Conservation (phyloP, 2,329 filamentous ascomycete genomes). For the Fusarium sp. region DNA sequence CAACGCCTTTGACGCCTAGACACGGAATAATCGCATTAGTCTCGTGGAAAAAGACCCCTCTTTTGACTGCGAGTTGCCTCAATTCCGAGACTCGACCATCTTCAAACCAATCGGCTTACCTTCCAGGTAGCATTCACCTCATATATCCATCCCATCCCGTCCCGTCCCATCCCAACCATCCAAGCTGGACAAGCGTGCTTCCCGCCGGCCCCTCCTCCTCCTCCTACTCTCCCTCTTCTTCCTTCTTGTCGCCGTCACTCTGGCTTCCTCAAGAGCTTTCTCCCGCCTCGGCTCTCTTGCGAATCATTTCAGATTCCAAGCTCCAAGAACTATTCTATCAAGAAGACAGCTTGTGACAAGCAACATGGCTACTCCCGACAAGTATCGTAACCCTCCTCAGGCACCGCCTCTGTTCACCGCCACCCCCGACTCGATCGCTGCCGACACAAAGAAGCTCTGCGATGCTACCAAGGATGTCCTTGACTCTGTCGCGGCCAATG, state of each 20-base stretch:
- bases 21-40: constrained; percentile 25
- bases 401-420: constrained; percentile 81
- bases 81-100: background rate
- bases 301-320: constrained; percentile 62
- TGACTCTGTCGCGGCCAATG: constrained; percentile 74
- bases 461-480: constrained; percentile 70
- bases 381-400: constrained; percentile 80
- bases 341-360: constrained; percentile 58
- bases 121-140: constrained; percentile 17
- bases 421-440: constrained; percentile 74
- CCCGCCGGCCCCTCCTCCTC: constrained; percentile 47
- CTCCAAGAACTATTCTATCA: constrained; percentile 44
- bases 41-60: constrained; percentile 28
- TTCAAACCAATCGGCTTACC: constrained; percentile 40
- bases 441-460: constrained; percentile 74
- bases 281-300: constrained; percentile 69
- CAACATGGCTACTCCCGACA: constrained; percentile 70
- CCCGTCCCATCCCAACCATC: constrained; percentile 4
- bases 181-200: constrained; percentile 47
- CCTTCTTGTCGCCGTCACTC: constrained; percentile 70
- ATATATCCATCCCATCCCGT: background rate
- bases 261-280: constrained; percentile 72
- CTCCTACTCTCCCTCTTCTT: constrained; percentile 62
- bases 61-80: constrained; percentile 29
- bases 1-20: constrained; percentile 14